phyloP scores from a whole-genome alignment of 129 eudicot species.

The Helianthus tuberosus region DNA sequence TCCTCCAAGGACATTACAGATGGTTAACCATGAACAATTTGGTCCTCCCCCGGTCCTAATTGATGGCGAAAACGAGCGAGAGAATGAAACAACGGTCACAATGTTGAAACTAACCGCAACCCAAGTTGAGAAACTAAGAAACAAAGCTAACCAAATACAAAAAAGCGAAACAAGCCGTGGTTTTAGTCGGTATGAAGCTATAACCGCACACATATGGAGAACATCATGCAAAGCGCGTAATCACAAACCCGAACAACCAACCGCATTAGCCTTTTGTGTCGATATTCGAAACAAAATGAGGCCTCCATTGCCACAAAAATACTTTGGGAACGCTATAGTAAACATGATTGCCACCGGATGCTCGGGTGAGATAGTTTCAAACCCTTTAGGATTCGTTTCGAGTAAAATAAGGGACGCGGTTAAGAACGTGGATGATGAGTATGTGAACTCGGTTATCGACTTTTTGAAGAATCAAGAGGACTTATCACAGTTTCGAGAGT shows the following conservation, averaged over 20 bases:
- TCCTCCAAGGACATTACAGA: constrained; percentile 18
- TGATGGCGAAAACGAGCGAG: constrained; percentile 25
- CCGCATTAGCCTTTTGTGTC: constrained; percentile 30
- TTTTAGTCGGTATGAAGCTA: constrained; percentile 50
- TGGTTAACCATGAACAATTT: constrained; percentile 24
- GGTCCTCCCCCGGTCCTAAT: constrained; percentile 40
- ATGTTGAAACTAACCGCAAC: constrained; percentile 39
- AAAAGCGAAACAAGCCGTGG: constrained; percentile 12
- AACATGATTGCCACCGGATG: constrained; percentile 37
- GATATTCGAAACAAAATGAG: constrained; percentile 48
- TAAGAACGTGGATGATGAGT: constrained; percentile 43
- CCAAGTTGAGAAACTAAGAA: constrained; percentile 46
- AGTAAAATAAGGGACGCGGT: constrained; percentile 45
- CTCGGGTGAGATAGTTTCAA: constrained; percentile 48
- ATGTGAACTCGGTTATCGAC: constrained; percentile 45
- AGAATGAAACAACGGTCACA: constrained; percentile 31
- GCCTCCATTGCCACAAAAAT: constrained; percentile 56
- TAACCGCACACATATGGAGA: constrained; percentile 64
- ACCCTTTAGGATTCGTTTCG: constrained; percentile 47
- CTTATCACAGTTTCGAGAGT: constrained; percentile 36
- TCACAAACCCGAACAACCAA: constrained; percentile 44
- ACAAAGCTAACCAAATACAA: constrained; percentile 32
- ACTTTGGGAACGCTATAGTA: constrained; percentile 64
- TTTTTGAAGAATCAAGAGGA: constrained; percentile 46
- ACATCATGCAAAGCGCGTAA: constrained; percentile 51